phyloP scores from a whole-genome alignment of 1,284 basidiomycete genomes.

The Peniophora sp. region DNA sequence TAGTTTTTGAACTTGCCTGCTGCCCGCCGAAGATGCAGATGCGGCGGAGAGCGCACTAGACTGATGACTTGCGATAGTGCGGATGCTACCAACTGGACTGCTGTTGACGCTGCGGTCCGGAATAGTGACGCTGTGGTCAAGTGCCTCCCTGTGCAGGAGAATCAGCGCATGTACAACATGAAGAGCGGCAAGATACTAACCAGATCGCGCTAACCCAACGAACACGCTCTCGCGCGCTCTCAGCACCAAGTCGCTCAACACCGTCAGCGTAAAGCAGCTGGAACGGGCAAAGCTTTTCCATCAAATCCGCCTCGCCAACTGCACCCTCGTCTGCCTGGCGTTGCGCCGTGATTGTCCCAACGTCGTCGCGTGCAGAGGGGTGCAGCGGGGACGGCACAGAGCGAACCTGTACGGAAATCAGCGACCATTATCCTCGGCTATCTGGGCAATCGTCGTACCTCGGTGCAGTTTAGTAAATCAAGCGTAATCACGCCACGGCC shows the following conservation, averaged over 20 bases:
- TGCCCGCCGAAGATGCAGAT: conserved; percentile 31
- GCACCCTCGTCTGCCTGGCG: conserved; percentile 44
- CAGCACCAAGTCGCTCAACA: conserved; percentile 75
- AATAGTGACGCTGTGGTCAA: conserved; percentile 36
- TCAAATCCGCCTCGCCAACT: conserved; percentile 30
- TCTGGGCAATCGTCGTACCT: too few relatives aligned
- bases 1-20: conserved; percentile 56
- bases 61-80: conserved; percentile 52
- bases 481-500: conserved; percentile 75
- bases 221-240: conserved; percentile 75
- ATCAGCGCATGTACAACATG: not conserved
- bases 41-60: conserved; percentile 25
- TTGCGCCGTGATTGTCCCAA: conserved; percentile 74
- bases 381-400: conserved; percentile 74
- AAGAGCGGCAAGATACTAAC: conserved; percentile 37
- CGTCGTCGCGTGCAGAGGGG: conserved; percentile 70
- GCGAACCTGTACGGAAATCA: too few relatives aligned
- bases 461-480: conserved; percentile 76
- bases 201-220: conserved; percentile 85
- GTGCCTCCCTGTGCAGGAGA: conserved; percentile 50
- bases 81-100: conserved; percentile 66
- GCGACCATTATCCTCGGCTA: too few relatives aligned
- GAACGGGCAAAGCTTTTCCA: conserved; percentile 78
- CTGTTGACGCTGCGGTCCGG: conserved; percentile 44
- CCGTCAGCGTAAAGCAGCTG: conserved; percentile 84